Percentiles rank a stretch among this genome's conserved stretches.
These are phyloP conservation scores for Stylosanthes scabra DNA, from an alignment of 331 rosid genomes.

Conservation along the genomic window DNA sequence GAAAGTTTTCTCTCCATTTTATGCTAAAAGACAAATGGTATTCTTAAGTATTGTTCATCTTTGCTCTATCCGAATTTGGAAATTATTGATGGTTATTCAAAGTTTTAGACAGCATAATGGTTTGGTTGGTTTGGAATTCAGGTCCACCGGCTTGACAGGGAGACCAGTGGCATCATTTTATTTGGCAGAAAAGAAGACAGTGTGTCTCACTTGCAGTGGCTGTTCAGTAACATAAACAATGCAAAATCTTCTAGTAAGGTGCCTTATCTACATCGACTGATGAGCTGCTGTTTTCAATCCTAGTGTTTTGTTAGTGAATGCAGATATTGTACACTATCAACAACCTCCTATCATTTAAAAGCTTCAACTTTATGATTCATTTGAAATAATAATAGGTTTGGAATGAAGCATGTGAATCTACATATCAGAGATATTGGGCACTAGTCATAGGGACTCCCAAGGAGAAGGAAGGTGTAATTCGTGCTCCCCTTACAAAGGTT, in stretches of 20 bases:
- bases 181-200: constrained; percentile 89
- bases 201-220: constrained; percentile 69
- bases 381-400: constrained; percentile 58
- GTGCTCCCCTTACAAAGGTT: constrained; percentile 92
- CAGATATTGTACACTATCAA: neutral
- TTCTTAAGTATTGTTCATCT: neutral
- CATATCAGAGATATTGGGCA: constrained; percentile 91
- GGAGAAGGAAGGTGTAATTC: constrained; percentile 84
- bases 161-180: constrained; percentile 83
- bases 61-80: constrained; percentile 23
- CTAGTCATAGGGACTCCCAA: constrained; percentile 86
- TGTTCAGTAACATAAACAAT: constrained; percentile 64
- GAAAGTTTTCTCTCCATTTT: constrained; percentile 1
- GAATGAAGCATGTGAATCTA: constrained; percentile 79
- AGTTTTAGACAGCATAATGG: neutral
- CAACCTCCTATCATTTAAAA: constrained; percentile 18
- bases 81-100: constrained; percentile 22
- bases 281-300: constrained; percentile 18
- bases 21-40: neutral
- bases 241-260: constrained; percentile 74
- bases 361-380: constrained; percentile 13
- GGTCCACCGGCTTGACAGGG: constrained; percentile 96
- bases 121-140: constrained; percentile 20
- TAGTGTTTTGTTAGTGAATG: constrained; percentile 27
- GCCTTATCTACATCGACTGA: constrained; percentile 18